A percentile compares a stretch with the other conserved stretches of the same genome.
Conservation (phyloP, 2,329 filamentous ascomycete genomes). For the Aspergillus japonicus region DNA sequence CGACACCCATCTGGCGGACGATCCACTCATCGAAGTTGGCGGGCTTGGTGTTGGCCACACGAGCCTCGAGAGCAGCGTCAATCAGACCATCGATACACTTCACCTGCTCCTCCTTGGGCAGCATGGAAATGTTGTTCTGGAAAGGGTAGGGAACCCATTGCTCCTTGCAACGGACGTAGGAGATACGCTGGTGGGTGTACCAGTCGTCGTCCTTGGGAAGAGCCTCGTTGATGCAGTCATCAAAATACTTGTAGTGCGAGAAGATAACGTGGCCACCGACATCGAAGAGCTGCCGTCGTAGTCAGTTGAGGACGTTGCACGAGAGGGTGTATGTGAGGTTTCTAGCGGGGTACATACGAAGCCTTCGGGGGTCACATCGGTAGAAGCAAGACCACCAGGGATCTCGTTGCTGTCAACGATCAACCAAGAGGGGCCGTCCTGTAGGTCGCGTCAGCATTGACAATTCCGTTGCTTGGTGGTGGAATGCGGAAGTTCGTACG, state of each 20-base stretch:
- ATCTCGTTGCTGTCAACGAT: constrained; percentile 90
- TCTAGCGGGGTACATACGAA: constrained; percentile 68
- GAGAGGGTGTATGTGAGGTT: neutral
- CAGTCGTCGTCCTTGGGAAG: constrained; percentile 92
- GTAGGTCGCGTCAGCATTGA: constrained; percentile 19
- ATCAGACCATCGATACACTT: constrained; percentile 93
- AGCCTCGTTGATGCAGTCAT: constrained; percentile 97
- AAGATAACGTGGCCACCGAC: constrained; percentile 98
- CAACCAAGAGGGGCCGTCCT: constrained; percentile 94
- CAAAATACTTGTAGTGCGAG: constrained; percentile 99
- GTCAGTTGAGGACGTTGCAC: constrained; percentile 13
- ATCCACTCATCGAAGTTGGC: constrained; percentile 99
- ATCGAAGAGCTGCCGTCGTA: constrained; percentile 76
- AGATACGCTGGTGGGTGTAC: constrained; percentile 97
- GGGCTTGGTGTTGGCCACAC: constrained; percentile 86
- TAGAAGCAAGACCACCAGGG: constrained; percentile 92
- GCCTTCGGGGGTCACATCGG: constrained; percentile 90
- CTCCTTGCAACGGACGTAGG: constrained; percentile 94
- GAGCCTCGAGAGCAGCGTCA: constrained; percentile 83
- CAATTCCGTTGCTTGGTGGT: neutral
- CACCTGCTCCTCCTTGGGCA: constrained; percentile 96
- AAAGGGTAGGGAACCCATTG: constrained; percentile 99
- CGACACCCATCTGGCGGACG: constrained; percentile 81
- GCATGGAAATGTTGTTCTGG: constrained; percentile 99
- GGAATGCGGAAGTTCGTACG: constrained; percentile 51